phyloP scores from a whole-genome alignment of 129 eudicot species.

The Flaveria bidentis region DNA sequence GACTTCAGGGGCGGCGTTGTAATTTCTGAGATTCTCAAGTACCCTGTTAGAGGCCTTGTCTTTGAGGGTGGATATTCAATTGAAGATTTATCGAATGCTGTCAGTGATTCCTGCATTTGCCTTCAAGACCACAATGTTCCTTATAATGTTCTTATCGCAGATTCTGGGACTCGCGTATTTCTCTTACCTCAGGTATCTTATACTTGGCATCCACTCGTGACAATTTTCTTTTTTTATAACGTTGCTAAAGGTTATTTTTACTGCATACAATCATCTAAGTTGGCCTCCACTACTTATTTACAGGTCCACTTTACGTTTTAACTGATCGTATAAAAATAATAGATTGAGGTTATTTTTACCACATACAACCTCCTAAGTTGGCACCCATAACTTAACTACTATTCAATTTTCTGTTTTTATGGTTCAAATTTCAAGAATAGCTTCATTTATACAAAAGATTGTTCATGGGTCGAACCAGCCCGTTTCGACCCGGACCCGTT shows the following conservation, averaged over 20 bases:
- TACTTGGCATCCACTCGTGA: background rate
- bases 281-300: background rate
- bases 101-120: slow-evolving; percentile 82
- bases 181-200: slow-evolving; percentile 88
- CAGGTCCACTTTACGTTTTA: background rate
- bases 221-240: background rate
- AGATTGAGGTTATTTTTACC: background rate
- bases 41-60: slow-evolving; percentile 89
- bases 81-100: slow-evolving; percentile 68
- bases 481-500: background rate
- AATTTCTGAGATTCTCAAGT: slow-evolving; percentile 64
- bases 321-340: background rate
- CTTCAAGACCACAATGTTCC: slow-evolving; percentile 95
- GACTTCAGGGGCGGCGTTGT: slow-evolving; percentile 57
- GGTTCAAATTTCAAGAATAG: too few relatives aligned
- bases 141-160: slow-evolving; percentile 84
- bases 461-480: background rate
- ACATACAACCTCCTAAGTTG: background rate
- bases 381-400: too few relatives aligned
- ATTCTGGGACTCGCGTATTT: slow-evolving; percentile 78
- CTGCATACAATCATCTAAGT: background rate
- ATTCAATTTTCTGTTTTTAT: too few relatives aligned
- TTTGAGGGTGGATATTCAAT: slow-evolving; percentile 77
- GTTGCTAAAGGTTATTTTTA: background rate
- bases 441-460: too few relatives aligned